These are phyloP conservation scores for Solanum chmielewskii DNA, from an alignment of 257 asterid species.

Conservation along the genomic window DNA sequence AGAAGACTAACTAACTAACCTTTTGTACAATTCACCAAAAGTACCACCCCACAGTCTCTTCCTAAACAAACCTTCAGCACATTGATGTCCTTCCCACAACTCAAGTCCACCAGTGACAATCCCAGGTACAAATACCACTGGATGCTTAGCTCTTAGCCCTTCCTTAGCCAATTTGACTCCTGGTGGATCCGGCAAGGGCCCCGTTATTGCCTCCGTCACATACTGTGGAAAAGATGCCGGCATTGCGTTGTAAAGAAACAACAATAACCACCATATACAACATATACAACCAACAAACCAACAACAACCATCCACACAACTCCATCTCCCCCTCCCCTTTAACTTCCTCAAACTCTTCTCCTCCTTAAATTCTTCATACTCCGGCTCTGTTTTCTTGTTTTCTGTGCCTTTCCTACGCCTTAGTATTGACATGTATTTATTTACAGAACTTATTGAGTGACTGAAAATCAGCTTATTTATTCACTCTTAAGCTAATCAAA, in stretches of 20 bases:
- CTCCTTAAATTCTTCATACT: background rate
- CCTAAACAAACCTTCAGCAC: slow-evolving; percentile 86
- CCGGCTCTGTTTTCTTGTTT: slow-evolving; percentile 6
- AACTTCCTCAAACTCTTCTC: no score
- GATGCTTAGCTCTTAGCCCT: slow-evolving; percentile 71
- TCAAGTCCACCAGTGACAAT: slow-evolving; percentile 92
- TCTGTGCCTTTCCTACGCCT: slow-evolving; percentile 18
- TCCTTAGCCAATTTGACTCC: slow-evolving; percentile 71
- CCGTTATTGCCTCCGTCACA: slow-evolving; percentile 75
- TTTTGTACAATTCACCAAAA: slow-evolving; percentile 71
- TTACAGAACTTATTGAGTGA: background rate
- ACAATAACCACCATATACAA: slow-evolving; percentile 69
- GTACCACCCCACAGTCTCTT: slow-evolving; percentile 96
- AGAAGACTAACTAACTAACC: slow-evolving; percentile 12
- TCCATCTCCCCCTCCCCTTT: slow-evolving; percentile 19
- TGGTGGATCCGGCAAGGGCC: slow-evolving; percentile 76
- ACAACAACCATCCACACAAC: slow-evolving; percentile 66
- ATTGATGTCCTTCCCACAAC: slow-evolving; percentile 83
- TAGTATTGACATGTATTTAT: slow-evolving; percentile 2
- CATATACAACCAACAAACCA: slow-evolving; percentile 79
- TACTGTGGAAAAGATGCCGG: slow-evolving; percentile 80
- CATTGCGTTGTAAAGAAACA: slow-evolving; percentile 62
- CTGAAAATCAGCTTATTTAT: background rate
- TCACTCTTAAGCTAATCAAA: background rate
- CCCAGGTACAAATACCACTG: slow-evolving; percentile 91